These are phyloP conservation scores for Mentha longifolia DNA, from an alignment of 257 asterid genomes.

Conservation along the genomic window DNA sequence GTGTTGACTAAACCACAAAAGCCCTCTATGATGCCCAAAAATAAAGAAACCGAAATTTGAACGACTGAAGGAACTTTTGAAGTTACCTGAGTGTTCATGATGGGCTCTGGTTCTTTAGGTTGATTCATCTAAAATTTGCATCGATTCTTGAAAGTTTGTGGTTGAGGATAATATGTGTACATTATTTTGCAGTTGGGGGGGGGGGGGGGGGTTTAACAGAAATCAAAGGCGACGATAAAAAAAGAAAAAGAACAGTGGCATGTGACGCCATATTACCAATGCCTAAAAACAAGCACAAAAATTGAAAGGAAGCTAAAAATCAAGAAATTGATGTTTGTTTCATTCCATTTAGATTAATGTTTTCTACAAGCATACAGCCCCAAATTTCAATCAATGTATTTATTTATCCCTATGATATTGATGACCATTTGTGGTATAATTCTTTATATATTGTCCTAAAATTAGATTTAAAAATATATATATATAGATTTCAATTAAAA, in stretches of 20 bases:
- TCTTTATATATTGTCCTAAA: too few relatives aligned
- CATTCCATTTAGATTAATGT: background rate
- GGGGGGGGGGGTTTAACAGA: too few relatives aligned
- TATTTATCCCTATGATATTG: too few relatives aligned
- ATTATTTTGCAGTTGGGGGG: background rate
- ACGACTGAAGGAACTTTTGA: background rate
- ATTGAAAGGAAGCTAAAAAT: background rate
- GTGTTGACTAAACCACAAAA: background rate
- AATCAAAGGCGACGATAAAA: background rate
- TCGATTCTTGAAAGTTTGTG: background rate
- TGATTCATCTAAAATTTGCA: slow-evolving; percentile 9
- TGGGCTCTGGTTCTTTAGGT: slow-evolving; percentile 10
- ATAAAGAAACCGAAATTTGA: slow-evolving; percentile 1
- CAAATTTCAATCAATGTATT: too few relatives aligned
- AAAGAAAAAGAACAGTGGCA: background rate
- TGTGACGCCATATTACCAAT: too few relatives aligned
- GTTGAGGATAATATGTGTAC: too few relatives aligned
- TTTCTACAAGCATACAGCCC: too few relatives aligned
- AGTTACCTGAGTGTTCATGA: slow-evolving; percentile 26
- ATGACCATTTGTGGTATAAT: too few relatives aligned
- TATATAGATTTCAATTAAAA: too few relatives aligned
- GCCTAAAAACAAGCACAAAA: background rate
- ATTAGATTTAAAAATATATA: too few relatives aligned
- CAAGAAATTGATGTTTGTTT: background rate
- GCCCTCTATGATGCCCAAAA: background rate